Percentiles rank a stretch among this genome's conserved stretches.
These are phyloP conservation scores for Clavariopsis aquatica DNA, from an alignment of 495 filamentous ascomycete species.

Conservation along the genomic window DNA sequence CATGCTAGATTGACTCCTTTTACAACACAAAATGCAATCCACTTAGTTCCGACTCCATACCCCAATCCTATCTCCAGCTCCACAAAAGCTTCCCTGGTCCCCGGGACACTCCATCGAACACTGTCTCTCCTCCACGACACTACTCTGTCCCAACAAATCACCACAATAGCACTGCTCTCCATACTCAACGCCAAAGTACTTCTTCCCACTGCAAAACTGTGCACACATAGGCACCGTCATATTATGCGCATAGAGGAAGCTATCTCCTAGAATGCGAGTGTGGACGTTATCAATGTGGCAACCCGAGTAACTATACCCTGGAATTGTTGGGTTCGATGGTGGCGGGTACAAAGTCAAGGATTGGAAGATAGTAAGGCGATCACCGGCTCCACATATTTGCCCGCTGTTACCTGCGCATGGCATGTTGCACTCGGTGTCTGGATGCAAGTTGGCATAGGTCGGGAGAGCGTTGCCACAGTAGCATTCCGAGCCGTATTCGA, in stretches of 20 bases:
- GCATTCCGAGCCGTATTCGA: constrained; percentile 39
- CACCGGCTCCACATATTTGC: constrained; percentile 29
- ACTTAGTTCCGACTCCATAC: constrained; percentile 14
- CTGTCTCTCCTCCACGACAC: constrained; percentile 13
- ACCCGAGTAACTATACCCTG: constrained; percentile 22
- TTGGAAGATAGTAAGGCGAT: constrained; percentile 30
- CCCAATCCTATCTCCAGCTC: constrained; percentile 22
- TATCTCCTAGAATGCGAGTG: constrained; percentile 5
- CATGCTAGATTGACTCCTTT: too few relatives aligned
- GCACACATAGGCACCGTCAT: constrained; percentile 35
- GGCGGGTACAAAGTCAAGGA: background rate
- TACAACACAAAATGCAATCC: background rate
- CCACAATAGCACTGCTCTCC: constrained; percentile 32
- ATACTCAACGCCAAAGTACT: constrained; percentile 34
- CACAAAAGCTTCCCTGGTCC: constrained; percentile 27
- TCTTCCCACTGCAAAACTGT: constrained; percentile 6
- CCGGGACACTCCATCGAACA: constrained; percentile 28
- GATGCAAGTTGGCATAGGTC: constrained; percentile 1
- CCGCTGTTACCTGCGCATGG: constrained; percentile 49
- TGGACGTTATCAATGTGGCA: constrained; percentile 25
- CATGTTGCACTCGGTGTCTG: constrained; percentile 52
- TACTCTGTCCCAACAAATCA: constrained; percentile 5
- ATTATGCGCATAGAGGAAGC: constrained; percentile 8
- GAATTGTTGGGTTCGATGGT: constrained; percentile 20
- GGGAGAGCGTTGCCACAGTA: constrained; percentile 35